A percentile compares a stretch with the other conserved stretches of the same genome.
phyloP scores from a whole-genome alignment of 495 filamentous ascomycete genomes.

The Penicillium herquei region DNA sequence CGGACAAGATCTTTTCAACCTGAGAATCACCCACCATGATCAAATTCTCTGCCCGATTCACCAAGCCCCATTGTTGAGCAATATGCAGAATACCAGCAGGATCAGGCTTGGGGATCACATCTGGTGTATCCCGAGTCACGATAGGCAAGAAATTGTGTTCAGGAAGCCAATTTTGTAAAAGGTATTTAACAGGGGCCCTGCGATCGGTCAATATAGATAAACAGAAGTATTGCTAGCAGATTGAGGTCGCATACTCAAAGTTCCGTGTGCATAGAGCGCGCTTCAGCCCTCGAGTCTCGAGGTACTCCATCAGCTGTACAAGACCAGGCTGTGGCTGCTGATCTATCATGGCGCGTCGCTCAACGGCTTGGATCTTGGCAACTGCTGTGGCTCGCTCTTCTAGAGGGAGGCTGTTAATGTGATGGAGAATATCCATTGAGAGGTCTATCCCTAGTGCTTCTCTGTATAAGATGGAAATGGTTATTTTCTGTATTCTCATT shows the following conservation, averaged over 20 bases:
- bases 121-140: slow-evolving; percentile 76
- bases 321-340: slow-evolving; percentile 84
- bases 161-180: slow-evolving; percentile 71
- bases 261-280: slow-evolving; percentile 94
- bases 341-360: slow-evolving; percentile 71
- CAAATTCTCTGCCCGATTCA: slow-evolving; percentile 47
- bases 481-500: not conserved
- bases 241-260: slow-evolving; percentile 67
- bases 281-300: slow-evolving; percentile 60
- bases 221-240: not conserved
- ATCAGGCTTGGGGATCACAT: slow-evolving; percentile 73
- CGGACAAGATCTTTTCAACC: not conserved
- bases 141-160: slow-evolving; percentile 72
- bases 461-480: slow-evolving; percentile 24
- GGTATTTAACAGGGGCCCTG: slow-evolving; percentile 63
- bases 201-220: not conserved
- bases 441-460: slow-evolving; percentile 64
- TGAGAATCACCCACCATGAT: slow-evolving; percentile 49
- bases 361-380: slow-evolving; percentile 71
- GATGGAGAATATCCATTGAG: slow-evolving; percentile 77
- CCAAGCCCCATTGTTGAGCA: slow-evolving; percentile 67
- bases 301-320: slow-evolving; percentile 69
- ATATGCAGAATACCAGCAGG: slow-evolving; percentile 88
- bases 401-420: slow-evolving; percentile 72
- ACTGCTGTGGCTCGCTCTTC: slow-evolving; percentile 62